These are phyloP conservation scores for Melanomma pulvis-pyrius DNA, from an alignment of 495 filamentous ascomycete species.

Conservation along the genomic window DNA sequence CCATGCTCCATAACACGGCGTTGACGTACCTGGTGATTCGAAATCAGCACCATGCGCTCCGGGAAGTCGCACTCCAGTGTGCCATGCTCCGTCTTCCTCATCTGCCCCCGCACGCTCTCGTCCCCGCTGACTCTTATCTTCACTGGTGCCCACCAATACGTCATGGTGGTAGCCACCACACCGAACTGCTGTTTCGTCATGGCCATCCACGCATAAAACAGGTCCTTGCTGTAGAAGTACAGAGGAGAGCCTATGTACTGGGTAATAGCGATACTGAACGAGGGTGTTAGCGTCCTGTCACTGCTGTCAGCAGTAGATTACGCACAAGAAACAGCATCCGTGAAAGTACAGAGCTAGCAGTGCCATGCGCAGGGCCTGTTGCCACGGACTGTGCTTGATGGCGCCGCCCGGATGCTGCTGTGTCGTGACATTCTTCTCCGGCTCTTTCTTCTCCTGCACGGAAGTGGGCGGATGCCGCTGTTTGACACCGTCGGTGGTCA, in stretches of 20 bases:
- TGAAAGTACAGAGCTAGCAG: constrained; percentile 67
- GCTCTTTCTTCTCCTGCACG: constrained; percentile 14
- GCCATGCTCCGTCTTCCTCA: constrained; percentile 65
- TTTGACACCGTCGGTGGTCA: constrained; percentile 26
- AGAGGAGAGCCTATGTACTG: constrained; percentile 71
- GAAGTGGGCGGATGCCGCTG: constrained; percentile 32
- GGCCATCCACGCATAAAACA: constrained; percentile 78
- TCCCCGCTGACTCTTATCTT: constrained; percentile 76
- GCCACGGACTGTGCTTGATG: constrained; percentile 67
- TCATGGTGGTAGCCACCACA: constrained; percentile 71
- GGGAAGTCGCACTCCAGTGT: constrained; percentile 73
- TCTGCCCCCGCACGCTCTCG: constrained; percentile 68
- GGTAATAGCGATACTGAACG: constrained; percentile 57
- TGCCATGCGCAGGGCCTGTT: constrained; percentile 67
- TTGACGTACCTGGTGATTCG: constrained; percentile 71
- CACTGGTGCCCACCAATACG: constrained; percentile 80
- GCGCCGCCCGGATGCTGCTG: constrained; percentile 63
- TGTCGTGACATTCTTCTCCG: constrained; percentile 13
- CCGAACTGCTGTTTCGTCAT: constrained; percentile 77
- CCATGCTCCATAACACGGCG: background rate
- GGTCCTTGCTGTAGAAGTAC: constrained; percentile 68
- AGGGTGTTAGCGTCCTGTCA: constrained; percentile 26
- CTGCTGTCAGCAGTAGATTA: constrained; percentile 16
- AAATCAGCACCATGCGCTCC: constrained; percentile 75
- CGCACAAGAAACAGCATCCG: constrained; percentile 49